Conservation (phyloP, 2,329 filamentous ascomycete genomes). For the Huntiella moniliformis region DNA sequence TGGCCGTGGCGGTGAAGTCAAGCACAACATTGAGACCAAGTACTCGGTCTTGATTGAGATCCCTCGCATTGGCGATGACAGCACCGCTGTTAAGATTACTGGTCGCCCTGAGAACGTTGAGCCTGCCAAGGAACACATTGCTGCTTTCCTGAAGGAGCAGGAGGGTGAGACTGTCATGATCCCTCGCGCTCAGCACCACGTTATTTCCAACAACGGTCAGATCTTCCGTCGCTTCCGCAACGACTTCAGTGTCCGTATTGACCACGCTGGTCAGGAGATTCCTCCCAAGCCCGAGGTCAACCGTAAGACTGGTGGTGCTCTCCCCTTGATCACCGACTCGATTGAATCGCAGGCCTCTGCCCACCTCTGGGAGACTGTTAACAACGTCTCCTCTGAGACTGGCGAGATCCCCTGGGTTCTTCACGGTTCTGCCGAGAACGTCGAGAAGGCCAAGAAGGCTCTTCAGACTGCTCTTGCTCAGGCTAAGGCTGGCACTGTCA, state of each 20-base stretch:
- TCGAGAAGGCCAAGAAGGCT: slow-evolving; percentile 61
- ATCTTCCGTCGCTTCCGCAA: slow-evolving; percentile 83
- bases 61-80: slow-evolving; percentile 68
- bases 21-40: slow-evolving; percentile 67
- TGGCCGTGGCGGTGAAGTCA: slow-evolving; percentile 73
- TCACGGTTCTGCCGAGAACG: slow-evolving; percentile 55
- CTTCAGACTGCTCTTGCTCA: slow-evolving; percentile 57
- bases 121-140: slow-evolving; percentile 73
- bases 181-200: slow-evolving; percentile 66
- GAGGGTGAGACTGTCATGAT: slow-evolving; percentile 76
- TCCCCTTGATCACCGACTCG: slow-evolving; percentile 91
- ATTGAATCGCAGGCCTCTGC: slow-evolving; percentile 41
- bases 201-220: slow-evolving; percentile 70
- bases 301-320: slow-evolving; percentile 39
- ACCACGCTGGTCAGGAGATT: slow-evolving; percentile 65
- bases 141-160: slow-evolving; percentile 61
- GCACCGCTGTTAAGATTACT: slow-evolving; percentile 70
- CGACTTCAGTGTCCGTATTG: slow-evolving; percentile 74
- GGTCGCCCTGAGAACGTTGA: slow-evolving; percentile 64
- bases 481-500: slow-evolving; percentile 48
- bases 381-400: slow-evolving; percentile 38
- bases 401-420: slow-evolving; percentile 81
- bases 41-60: slow-evolving; percentile 81
- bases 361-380: slow-evolving; percentile 71
- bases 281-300: slow-evolving; percentile 47